Conservation (phyloP, 805 yeast species). For the Nematodospora valgi region DNA sequence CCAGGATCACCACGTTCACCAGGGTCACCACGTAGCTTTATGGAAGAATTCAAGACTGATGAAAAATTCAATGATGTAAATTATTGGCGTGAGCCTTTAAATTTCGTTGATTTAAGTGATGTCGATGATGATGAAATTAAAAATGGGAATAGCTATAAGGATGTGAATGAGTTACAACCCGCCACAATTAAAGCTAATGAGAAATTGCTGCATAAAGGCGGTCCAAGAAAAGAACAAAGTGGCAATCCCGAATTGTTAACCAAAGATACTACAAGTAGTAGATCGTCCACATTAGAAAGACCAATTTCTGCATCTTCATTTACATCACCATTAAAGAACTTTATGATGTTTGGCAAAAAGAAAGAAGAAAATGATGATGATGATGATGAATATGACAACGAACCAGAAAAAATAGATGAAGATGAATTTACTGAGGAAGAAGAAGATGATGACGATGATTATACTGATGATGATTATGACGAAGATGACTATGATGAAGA, state of each 20-base stretch:
- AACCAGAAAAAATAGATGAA: conserved; percentile 9
- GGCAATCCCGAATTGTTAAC: conserved; percentile 8
- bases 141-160: neutral
- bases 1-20: conserved; percentile 17
- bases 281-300: conserved; percentile 21
- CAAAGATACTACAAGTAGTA: conserved; percentile 11
- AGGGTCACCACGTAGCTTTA: conserved; percentile 20
- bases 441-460: conserved; percentile 23
- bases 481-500: conserved; percentile 22
- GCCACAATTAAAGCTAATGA: conserved; percentile 3
- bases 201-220: conserved; percentile 5
- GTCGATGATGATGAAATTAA: conserved; percentile 30
- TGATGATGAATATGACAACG: conserved; percentile 22
- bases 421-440: conserved; percentile 19
- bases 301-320: conserved; percentile 34
- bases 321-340: conserved; percentile 39
- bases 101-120: conserved; percentile 57
- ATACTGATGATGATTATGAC: conserved; percentile 28
- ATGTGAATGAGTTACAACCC: conserved; percentile 3
- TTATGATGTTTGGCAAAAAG: conserved; percentile 35
- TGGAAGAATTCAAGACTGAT: conserved; percentile 42
- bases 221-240: conserved; percentile 4
- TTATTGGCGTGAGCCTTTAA: conserved; percentile 87
- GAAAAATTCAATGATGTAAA: conserved; percentile 81
- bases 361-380: conserved; percentile 25